phyloP scores from a whole-genome alignment of 768 basidiomycete species.

The Suillus paluster region DNA sequence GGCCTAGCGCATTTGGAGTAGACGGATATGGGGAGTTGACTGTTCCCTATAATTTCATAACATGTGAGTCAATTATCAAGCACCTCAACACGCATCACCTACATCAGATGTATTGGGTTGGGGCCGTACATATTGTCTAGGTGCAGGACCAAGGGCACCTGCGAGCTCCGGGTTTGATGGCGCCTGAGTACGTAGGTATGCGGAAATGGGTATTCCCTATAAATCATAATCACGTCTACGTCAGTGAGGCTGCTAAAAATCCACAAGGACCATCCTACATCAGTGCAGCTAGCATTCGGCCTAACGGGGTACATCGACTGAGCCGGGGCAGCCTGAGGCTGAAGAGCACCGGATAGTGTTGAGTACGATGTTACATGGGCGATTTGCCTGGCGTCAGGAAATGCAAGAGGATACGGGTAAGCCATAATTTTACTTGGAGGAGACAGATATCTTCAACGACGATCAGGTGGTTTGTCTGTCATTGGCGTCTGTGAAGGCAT shows the following conservation, averaged over 20 bases:
- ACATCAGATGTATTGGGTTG: not conserved
- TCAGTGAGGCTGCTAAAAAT: not conserved
- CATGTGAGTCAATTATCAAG: not conserved
- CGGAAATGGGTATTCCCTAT: constrained; percentile 1
- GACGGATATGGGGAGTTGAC: constrained; percentile 27
- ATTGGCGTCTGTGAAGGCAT: not conserved
- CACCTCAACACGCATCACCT: not conserved
- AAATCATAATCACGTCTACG: not conserved
- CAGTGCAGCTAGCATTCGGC: not conserved
- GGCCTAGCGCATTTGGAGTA: constrained; percentile 25
- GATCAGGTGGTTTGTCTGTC: not conserved
- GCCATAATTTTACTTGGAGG: constrained; percentile 21
- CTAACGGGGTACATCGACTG: not conserved
- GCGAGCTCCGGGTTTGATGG: not conserved
- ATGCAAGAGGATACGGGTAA: constrained; percentile 25
- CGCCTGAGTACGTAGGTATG: constrained; percentile 14
- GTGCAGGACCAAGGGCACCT: constrained; percentile 3
- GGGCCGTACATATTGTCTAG: not conserved
- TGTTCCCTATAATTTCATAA: not conserved
- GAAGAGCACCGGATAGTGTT: not conserved
- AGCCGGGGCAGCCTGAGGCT: not conserved
- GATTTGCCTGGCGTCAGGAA: constrained; percentile 17
- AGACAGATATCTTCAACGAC: not conserved
- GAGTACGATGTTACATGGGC: not conserved
- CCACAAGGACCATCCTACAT: not conserved